Conservation (phyloP, 169 alveolate genomes). For the Plasmodium ovale region DNA sequence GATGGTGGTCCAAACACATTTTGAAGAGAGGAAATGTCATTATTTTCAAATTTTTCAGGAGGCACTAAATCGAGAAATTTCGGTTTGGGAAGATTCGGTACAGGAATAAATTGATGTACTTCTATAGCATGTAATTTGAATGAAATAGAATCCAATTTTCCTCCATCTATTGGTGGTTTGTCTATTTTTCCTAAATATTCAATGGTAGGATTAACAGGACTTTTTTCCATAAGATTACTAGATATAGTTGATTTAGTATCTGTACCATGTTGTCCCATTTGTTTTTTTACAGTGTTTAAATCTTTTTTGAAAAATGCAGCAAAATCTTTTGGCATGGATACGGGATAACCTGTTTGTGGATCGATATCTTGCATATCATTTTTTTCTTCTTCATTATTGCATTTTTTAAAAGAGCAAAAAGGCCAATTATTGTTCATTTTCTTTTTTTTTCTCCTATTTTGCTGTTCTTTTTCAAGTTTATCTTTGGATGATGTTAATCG, state of each 20-base stretch:
- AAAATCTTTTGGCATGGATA: slow-evolving; percentile 82
- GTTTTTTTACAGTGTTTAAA: slow-evolving; percentile 61
- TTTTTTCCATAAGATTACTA: slow-evolving; percentile 54
- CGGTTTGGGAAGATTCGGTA: slow-evolving; percentile 85
- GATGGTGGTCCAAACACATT: slow-evolving; percentile 84
- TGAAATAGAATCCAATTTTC: slow-evolving; percentile 83
- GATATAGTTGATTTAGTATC: slow-evolving; percentile 36
- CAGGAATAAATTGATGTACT: slow-evolving; percentile 90
- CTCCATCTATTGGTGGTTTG: slow-evolving; percentile 84
- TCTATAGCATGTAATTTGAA: slow-evolving; percentile 91
- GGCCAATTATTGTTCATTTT: slow-evolving; percentile 78
- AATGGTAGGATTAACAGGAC: slow-evolving; percentile 81
- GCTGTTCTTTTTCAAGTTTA: not conserved
- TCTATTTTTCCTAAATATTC: slow-evolving; percentile 82
- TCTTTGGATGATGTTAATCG: slow-evolving; percentile 6
- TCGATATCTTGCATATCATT: slow-evolving; percentile 33
- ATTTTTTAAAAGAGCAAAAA: slow-evolving; percentile 76
- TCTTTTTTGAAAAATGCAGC: slow-evolving; percentile 81
- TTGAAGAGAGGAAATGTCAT: slow-evolving; percentile 82
- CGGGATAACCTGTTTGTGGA: slow-evolving; percentile 79
- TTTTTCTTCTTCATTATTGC: slow-evolving; percentile 18
- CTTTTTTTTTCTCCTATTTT: slow-evolving; percentile 15
- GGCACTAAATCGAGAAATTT: slow-evolving; percentile 85
- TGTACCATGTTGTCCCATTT: slow-evolving; percentile 11
- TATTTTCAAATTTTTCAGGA: slow-evolving; percentile 61